These are phyloP conservation scores for Pichia sp. DNA, from an alignment of 1,139 yeast species.

Conservation along the genomic window DNA sequence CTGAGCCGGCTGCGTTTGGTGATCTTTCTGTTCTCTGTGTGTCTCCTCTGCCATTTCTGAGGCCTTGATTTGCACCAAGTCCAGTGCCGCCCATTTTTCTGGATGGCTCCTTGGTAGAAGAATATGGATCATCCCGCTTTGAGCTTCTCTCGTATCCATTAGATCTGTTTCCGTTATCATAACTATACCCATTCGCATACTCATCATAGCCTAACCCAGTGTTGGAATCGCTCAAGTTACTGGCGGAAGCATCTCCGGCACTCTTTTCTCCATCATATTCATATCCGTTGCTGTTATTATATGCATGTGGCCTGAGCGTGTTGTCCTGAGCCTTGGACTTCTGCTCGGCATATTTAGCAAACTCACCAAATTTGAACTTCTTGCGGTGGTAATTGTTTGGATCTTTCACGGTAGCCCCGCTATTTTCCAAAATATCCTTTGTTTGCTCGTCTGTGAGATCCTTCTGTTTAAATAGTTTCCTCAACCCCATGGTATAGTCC, in stretches of 20 bases:
- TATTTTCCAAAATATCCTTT: slow-evolving; percentile 39
- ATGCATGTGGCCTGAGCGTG: slow-evolving; percentile 19
- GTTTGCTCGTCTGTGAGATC: slow-evolving; percentile 55
- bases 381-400: slow-evolving; percentile 34
- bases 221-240: slow-evolving; percentile 4
- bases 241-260: slow-evolving; percentile 6
- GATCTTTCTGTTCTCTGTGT: background rate
- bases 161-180: background rate
- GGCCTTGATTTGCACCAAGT: too few relatives aligned
- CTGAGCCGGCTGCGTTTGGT: slow-evolving; percentile 1
- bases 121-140: too few relatives aligned
- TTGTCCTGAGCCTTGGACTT: slow-evolving; percentile 15
- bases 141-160: too few relatives aligned
- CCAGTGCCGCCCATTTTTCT: too few relatives aligned
- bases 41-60: too few relatives aligned
- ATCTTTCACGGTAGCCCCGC: slow-evolving; percentile 44
- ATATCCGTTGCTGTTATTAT: background rate
- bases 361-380: slow-evolving; percentile 52
- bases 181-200: slow-evolving; percentile 1
- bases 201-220: slow-evolving; percentile 11
- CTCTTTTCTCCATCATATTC: background rate
- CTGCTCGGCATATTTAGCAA: slow-evolving; percentile 51
- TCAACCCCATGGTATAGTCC: slow-evolving; percentile 22
- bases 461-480: slow-evolving; percentile 48
- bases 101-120: too few relatives aligned